Conservation (phyloP, 1,284 basidiomycete genomes). For the Stereum hirsutum region DNA sequence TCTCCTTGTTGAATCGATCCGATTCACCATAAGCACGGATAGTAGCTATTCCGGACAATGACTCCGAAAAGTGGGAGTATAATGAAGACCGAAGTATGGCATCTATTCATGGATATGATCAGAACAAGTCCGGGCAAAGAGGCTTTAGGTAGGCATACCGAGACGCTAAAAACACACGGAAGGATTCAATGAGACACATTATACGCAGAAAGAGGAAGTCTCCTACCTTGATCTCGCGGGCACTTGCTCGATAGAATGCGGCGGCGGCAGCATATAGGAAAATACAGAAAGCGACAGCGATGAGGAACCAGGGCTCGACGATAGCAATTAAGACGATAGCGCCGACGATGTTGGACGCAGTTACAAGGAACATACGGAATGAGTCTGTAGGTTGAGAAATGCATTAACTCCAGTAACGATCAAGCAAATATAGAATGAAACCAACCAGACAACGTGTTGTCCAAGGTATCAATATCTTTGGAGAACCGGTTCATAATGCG, state of each 20-base stretch:
- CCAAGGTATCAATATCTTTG: constrained; percentile 84
- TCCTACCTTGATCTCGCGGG: constrained; percentile 77
- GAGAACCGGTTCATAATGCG: constrained; percentile 84
- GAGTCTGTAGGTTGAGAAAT: constrained; percentile 35
- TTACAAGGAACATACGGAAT: constrained; percentile 65
- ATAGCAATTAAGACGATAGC: constrained; percentile 75
- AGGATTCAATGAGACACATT: not conserved
- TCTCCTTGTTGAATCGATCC: constrained; percentile 66
- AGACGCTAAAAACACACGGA: constrained; percentile 24
- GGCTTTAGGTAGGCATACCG: constrained; percentile 22
- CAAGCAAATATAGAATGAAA: not conserved
- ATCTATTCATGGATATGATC: constrained; percentile 25
- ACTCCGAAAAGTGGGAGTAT: constrained; percentile 88
- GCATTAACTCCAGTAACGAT: constrained; percentile 10
- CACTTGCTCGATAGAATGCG: constrained; percentile 80
- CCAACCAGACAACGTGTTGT: constrained; percentile 56
- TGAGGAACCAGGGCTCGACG: constrained; percentile 79
- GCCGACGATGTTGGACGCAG: constrained; percentile 56
- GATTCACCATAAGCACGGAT: constrained; percentile 80
- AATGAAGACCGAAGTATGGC: constrained; percentile 53
- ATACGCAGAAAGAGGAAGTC: not conserved
- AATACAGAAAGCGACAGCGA: constrained; percentile 56
- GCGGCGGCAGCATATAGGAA: constrained; percentile 58
- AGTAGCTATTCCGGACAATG: constrained; percentile 77
- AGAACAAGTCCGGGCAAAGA: not conserved